A percentile compares a stretch with the other conserved stretches of the same genome.
phyloP scores from a whole-genome alignment of 139 green algal genomes.

The Pseudopediastrum boryanum region DNA sequence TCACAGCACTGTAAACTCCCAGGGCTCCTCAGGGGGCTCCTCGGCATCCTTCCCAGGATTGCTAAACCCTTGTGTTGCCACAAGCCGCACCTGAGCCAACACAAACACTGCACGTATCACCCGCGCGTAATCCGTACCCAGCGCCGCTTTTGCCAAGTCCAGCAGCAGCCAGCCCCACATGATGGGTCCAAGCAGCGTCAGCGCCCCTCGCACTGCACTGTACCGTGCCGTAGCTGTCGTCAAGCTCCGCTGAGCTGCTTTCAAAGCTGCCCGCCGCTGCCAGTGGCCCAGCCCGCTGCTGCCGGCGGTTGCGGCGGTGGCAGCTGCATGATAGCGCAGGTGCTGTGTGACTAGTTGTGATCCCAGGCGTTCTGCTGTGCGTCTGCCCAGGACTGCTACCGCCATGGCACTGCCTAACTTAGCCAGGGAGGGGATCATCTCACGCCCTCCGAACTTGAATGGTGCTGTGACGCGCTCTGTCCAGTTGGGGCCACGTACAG shows the following conservation, averaged over 20 bases:
- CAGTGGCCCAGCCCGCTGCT: constrained; percentile 17
- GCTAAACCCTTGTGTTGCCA: constrained; percentile 39
- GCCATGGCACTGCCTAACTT: constrained; percentile 73
- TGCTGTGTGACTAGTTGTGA: constrained; percentile 50
- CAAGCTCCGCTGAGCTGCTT: constrained; percentile 64
- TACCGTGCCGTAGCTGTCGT: constrained; percentile 63
- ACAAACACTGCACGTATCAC: constrained; percentile 75
- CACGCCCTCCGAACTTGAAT: constrained; percentile 65
- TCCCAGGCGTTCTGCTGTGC: constrained; percentile 57
- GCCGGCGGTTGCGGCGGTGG: not conserved
- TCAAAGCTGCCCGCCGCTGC: constrained; percentile 31
- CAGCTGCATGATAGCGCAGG: constrained; percentile 56
- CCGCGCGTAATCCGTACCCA: constrained; percentile 82
- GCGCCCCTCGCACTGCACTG: constrained; percentile 59
- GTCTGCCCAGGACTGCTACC: constrained; percentile 28
- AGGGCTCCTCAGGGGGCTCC: too few species aligned
- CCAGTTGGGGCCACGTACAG: constrained; percentile 26
- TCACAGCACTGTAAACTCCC: too few species aligned
- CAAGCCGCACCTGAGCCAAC: constrained; percentile 53
- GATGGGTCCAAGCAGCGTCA: constrained; percentile 72
- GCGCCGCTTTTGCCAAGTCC: constrained; percentile 71
- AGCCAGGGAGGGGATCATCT: constrained; percentile 65
- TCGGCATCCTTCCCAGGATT: too few species aligned
- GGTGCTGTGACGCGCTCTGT: constrained; percentile 60
- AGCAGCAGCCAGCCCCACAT: constrained; percentile 84